A percentile compares a stretch with the other conserved stretches of the same genome.
These are phyloP conservation scores for Scortechinia acanthostroma DNA, from an alignment of 2,329 filamentous ascomycete genomes.

Conservation along the genomic window DNA sequence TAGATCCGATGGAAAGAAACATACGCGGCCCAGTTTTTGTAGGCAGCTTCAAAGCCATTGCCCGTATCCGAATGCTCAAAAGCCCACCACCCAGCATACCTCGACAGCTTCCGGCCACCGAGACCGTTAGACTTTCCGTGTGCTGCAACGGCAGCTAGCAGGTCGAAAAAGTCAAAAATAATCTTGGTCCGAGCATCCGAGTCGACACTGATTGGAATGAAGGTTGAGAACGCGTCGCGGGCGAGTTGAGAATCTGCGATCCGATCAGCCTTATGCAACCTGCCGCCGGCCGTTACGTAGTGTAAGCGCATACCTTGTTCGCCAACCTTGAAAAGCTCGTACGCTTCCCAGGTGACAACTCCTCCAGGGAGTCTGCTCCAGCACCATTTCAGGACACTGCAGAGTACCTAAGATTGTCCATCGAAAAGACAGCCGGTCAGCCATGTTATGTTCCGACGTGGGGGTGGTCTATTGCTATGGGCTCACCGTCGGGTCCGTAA, in stretches of 20 bases:
- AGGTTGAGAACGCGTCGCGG: conserved; percentile 88
- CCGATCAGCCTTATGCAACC: conserved; percentile 2
- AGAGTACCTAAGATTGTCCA: conserved; percentile 83
- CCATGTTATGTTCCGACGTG: conserved; percentile 8
- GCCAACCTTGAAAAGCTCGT: conserved; percentile 90
- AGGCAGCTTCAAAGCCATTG: conserved; percentile 89
- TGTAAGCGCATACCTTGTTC: conserved; percentile 65
- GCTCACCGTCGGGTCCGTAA: conserved; percentile 87
- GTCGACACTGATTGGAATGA: conserved; percentile 88
- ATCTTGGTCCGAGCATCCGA: conserved; percentile 79
- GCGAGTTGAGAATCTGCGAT: conserved; percentile 78
- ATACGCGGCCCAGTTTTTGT: conserved; percentile 78
- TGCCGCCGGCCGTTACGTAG: conserved; percentile 11
- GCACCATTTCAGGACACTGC: conserved; percentile 95
- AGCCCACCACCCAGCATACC: conserved; percentile 97
- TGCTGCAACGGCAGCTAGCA: conserved; percentile 82
- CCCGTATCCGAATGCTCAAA: conserved; percentile 84
- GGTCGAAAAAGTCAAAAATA: conserved; percentile 93
- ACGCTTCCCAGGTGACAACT: conserved; percentile 93
- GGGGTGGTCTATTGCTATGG: conserved; percentile 5
- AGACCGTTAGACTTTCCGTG: conserved; percentile 90
- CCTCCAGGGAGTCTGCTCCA: conserved; percentile 89
- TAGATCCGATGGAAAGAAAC: conserved; percentile 33
- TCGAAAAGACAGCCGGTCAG: conserved; percentile 6
- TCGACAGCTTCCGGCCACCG: conserved; percentile 84